These are phyloP conservation scores for Paraphoma sp. DNA, from an alignment of 2,329 filamentous ascomycete species.

Conservation along the genomic window DNA sequence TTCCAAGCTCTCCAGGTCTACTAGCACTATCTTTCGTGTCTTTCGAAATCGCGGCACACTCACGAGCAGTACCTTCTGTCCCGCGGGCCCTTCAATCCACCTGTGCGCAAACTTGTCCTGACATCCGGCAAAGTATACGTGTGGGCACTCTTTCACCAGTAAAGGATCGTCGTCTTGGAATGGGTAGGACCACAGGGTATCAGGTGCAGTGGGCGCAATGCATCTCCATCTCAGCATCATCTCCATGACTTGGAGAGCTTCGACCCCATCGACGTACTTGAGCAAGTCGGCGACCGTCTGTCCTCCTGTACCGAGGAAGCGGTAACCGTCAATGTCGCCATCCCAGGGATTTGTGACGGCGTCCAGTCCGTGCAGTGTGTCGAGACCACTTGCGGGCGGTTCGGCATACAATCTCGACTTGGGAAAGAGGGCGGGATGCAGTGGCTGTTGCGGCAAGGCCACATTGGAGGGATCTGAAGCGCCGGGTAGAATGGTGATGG, in stretches of 20 bases:
- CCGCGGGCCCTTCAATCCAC: conserved; percentile 68
- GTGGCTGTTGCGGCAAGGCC: conserved; percentile 88
- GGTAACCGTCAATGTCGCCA: conserved; percentile 87
- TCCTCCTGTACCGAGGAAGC: conserved; percentile 83
- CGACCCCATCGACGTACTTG: conserved; percentile 83
- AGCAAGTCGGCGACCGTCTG: conserved; percentile 95
- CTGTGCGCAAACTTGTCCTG: conserved; percentile 80
- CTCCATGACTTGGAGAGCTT: conserved; percentile 89
- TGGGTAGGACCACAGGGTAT: conserved; percentile 95
- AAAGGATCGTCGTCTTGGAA: conserved; percentile 95
- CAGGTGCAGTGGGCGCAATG: conserved; percentile 90
- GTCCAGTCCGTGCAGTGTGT: conserved; percentile 76
- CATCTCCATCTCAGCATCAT: conserved; percentile 92
- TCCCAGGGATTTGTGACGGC: conserved; percentile 93
- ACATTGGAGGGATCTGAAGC: conserved; percentile 85
- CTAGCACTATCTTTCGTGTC: conserved; percentile 78
- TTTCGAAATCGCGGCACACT: conserved; percentile 81
- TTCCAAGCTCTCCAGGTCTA: conserved; percentile 86
- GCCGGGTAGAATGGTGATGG: conserved; percentile 88
- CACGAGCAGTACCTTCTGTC: conserved; percentile 78
- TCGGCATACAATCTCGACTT: conserved; percentile 72
- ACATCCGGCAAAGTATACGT: conserved; percentile 89
- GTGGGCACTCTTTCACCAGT: conserved; percentile 82
- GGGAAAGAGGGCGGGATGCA: conserved; percentile 92
- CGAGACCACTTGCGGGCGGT: conserved; percentile 49